Conservation (phyloP, 1,284 basidiomycete species). For the Clitocybe nebularis region DNA sequence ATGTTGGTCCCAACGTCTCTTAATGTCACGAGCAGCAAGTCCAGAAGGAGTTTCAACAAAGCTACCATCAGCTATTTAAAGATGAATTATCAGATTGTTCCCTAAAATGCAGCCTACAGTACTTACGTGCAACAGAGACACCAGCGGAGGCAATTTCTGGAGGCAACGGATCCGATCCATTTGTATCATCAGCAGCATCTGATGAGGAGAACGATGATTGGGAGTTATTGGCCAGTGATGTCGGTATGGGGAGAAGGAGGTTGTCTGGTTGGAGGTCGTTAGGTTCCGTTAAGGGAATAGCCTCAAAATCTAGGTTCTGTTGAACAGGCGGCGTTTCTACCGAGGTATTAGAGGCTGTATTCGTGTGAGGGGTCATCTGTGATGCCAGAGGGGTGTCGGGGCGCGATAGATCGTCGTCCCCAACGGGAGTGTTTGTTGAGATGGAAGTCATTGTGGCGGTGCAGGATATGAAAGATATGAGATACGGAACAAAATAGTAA, state of each 20-base stretch:
- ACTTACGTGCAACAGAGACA: conserved; percentile 60
- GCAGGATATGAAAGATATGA: conserved; percentile 5
- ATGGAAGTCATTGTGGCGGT: conserved; percentile 12
- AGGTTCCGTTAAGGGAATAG: no score
- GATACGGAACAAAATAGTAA: conserved; percentile 4
- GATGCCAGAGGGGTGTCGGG: conserved; percentile 20
- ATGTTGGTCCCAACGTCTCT: conserved; percentile 65
- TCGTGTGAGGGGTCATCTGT: conserved; percentile 10
- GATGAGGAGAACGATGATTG: conserved; percentile 42
- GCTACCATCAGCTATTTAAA: conserved; percentile 55
- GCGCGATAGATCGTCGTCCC: conserved; percentile 21
- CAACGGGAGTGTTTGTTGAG: conserved; percentile 13
- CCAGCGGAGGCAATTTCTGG: conserved; percentile 50
- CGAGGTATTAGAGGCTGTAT: conserved; percentile 20
- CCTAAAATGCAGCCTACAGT: conserved; percentile 10
- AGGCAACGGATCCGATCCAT: conserved; percentile 9
- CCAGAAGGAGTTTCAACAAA: conserved; percentile 78
- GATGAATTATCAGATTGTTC: conserved; percentile 10
- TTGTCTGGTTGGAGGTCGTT: not conserved
- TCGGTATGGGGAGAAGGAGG: conserved; percentile 46
- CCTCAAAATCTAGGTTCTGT: conserved; percentile 9
- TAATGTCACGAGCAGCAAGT: conserved; percentile 66
- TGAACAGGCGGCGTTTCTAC: conserved; percentile 20
- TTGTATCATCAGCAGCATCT: conserved; percentile 23
- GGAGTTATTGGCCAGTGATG: conserved; percentile 26